Evolutionary conservation across 306 rosid species (phyloP).

Genomic region (Vigna nakashimae): DNA sequence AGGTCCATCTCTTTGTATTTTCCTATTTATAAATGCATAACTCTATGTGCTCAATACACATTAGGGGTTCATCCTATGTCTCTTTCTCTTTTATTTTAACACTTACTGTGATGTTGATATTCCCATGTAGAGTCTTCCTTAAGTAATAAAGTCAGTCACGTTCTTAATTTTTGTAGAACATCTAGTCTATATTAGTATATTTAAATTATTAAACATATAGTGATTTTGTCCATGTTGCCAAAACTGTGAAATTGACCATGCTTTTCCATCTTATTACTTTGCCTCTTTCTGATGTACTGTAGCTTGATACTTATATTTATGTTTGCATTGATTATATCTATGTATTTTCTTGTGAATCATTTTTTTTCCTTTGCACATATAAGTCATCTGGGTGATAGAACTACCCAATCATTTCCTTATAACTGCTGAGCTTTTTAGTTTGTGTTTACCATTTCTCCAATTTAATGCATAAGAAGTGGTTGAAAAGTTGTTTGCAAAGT

Average conservation of each 20-base stretch:
- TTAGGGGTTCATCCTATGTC: too few relatives aligned
- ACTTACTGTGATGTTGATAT: neutral
- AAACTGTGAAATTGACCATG: conserved; percentile 7
- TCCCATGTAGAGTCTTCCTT: conserved; percentile 1
- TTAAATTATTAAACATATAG: neutral
- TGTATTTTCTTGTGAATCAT: neutral
- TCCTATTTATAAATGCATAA: too few relatives aligned
- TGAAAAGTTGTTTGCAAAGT: neutral
- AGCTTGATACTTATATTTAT: neutral
- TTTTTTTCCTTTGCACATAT: neutral
- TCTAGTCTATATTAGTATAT: neutral
- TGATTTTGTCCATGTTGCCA: neutral
- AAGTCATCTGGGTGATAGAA: neutral
- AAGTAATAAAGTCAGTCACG: neutral
- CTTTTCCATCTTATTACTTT: neutral
- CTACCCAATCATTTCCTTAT: conserved; percentile 10
- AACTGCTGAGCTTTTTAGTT: neutral
- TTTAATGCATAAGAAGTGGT: neutral
- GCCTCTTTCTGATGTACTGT: neutral
- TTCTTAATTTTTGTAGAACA: neutral
- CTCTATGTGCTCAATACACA: too few relatives aligned
- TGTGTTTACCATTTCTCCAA: neutral
- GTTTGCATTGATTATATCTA: neutral
- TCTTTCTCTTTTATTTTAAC: too few relatives aligned
- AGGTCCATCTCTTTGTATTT: too few relatives aligned